Base-by-base conservation (phyloP, 257 asterid species). In the Solanum dulcamara region DNA sequence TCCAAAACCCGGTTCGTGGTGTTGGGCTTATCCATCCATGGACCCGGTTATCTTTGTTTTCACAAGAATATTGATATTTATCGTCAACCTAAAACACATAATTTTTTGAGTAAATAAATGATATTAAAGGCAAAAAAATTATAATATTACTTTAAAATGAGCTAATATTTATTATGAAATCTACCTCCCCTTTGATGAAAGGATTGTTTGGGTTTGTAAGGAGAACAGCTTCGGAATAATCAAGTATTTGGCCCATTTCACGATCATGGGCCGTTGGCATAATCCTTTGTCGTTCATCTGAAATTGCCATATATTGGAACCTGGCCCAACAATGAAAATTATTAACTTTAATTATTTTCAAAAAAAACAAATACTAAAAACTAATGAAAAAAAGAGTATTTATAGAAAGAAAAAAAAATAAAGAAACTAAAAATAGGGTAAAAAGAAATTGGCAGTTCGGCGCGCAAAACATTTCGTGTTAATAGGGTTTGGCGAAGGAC, bases 61-160 rank as follows among this genome's bases (percentile, higher is more conserved):
- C 98, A 46, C 96, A 91, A 6, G 97, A 91, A 80, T 96, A 96
- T 74, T 96, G 99, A 32, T 96, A 96, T 85, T 96, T 96, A 84
- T 96, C 99, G 68, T 96, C 99, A 3, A 96, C 99, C 99, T 96
- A 59, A 14, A 81, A 22, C 38, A 51, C 1, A 15, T 12, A 35
- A 5, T 55, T 6, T 32, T 28, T 18, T 6, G 1, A 71, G n/a
- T n/a, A 14, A 6, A 37, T 13, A 28, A 28, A 24, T n/a, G n/a
- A n/a, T n/a, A n/a, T n/a, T n/a, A n/a, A n/a, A n/a, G n/a, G n/a
- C n/a, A n/a, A n/a, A n/a, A n/a, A n/a, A n/a, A n/a, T n/a, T n/a
- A n/a, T n/a, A n/a, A n/a, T n/a, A n/a, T n/a, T n/a, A n/a, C n/a
- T n/a, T n/a, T n/a, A n/a, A n/a, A n/a, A n/a, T n/a, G n/a, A n/a